Percentiles rank a stretch among this genome's conserved stretches.
phyloP scores from a whole-genome alignment of 139 green algal species.

The Chlorella sp. region DNA sequence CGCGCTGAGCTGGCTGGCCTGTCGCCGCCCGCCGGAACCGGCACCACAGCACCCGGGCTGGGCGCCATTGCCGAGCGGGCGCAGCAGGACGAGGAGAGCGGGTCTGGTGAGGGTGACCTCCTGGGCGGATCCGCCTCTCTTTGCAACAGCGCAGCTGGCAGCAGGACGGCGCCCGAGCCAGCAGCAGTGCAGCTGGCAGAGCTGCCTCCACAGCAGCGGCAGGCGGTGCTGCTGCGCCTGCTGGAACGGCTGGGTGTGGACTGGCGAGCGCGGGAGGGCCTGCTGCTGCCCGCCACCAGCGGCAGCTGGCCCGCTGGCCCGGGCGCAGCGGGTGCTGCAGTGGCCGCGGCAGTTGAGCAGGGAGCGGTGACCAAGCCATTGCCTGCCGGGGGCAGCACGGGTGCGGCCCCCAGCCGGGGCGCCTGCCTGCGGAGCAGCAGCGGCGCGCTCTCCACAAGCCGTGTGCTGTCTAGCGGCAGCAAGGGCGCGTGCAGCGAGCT shows the following conservation, averaged over 20 bases:
- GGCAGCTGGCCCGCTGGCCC: not conserved
- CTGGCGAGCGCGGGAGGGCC: constrained; percentile 4
- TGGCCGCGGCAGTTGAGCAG: not conserved
- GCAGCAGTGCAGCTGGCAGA: not conserved
- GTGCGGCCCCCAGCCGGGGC: not conserved
- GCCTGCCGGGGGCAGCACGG: not conserved
- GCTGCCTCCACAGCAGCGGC: not conserved
- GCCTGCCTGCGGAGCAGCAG: not conserved
- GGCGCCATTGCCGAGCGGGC: not conserved
- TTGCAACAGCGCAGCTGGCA: no score
- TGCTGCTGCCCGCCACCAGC: constrained; percentile 14
- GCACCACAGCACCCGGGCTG: not conserved
- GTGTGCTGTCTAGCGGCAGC: not conserved
- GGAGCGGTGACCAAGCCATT: not conserved
- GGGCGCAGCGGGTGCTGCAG: not conserved
- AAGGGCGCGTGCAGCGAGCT: not conserved
- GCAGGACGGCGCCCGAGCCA: not conserved
- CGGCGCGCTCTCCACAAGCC: not conserved
- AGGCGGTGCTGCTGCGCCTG: constrained; percentile 13
- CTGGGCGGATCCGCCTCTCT: not conserved
- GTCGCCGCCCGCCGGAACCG: not conserved
- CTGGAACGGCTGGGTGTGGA: not conserved
- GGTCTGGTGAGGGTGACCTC: not conserved
- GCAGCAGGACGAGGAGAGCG: not conserved
- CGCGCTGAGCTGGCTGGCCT: not conserved